Evolutionary conservation across 495 filamentous ascomycete genomes (phyloP), one percentile per base, ranked within the genome.

Genomic region (Tuber umbilicatum): DNA sequence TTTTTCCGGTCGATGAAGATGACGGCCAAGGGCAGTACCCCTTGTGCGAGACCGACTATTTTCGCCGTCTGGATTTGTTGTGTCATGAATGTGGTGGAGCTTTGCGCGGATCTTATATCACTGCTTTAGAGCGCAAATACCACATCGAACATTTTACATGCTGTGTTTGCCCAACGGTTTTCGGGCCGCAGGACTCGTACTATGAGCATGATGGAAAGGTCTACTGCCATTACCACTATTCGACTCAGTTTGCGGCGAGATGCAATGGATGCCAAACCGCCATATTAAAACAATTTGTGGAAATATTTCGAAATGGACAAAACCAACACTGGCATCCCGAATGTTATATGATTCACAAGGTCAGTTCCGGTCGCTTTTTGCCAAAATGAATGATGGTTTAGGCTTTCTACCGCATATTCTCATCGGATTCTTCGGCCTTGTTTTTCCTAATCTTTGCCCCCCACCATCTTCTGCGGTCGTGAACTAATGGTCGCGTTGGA

Each of bases 271-370:
- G 96, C 81, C 93, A 97, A 76, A 97, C 93, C 7, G 91, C 95
- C n/a, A 99, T 99, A 73, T 86, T 99, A 35, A 99, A 99, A 84
- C 96, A 99, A 82, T 99, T 99, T 81, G 96, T 99, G 39, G 95
- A 99, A 84, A 97, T 99, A 75, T 98, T 94, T 84, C 89, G 96
- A 70, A 97, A 98, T 83, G 94, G 95, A 0, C 90, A 96, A 82
- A 97, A 98, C 81, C 96, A 99, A 82, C 96, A 99, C 80, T 99
- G 96, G 96, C 96, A 99, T 82, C 96, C 96, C 4, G 96, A 99
- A 83, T 99, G 96, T 84, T 99, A 99, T 83, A 99, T 98, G 95
- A 99, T 99, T 67, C 96, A 99, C 84, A 99, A 99, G 81, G 81
- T 82, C 45, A 47, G 80, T 79, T 70, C 71, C 76, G 50, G 68